Evolutionary conservation across 169 alveolate genomes (phyloP), one percentile per base, ranked within the genome.

Genomic region (Plasmodium cynomolgi): DNA sequence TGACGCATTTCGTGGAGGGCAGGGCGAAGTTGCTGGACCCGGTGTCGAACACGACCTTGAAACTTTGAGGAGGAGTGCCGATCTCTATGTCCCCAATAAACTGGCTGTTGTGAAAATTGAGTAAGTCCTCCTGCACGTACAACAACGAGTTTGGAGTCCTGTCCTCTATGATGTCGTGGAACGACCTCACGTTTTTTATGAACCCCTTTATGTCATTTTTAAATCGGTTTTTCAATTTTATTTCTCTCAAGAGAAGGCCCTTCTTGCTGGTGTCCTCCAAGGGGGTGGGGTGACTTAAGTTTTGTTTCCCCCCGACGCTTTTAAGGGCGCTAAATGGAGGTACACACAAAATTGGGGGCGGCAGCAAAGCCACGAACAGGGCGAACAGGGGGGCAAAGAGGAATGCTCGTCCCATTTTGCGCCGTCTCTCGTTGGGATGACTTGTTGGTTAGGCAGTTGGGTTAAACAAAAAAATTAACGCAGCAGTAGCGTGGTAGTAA

Each of bases 11-110:
- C 39, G 92, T 95, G 23, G 98, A 97, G 3, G 99, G 99, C 6
- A 98, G 93, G 98, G 98, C 97, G 4, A 98, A 95, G 83, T 97
- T 97, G 84, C 98, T 97, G 37, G 98, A 97, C 2, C 99, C 99
- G 17, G 98, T 98, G 81, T 98, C 93, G 68, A 96, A 62, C 80
- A 97, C 98, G 84, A 97, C 99, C n/a, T 97, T 97, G 86, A 97
- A 97, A 50, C 92, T 95, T 80, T 92, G 95, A 29, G 98, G 97
- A 2, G 99, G 99, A 15, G 98, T 97, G 50, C 99, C 99, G 23
- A 97, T 94, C 73, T 97, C 96, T 13, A 98, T 97, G 72, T 97
- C 97, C 23, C 99, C 99, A 95, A 98, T 97, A 81, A 97, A 98
- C 62, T 98, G 99, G 82, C 98, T 97, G 95, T 98, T 98, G 88